Base-by-base conservation (phyloP, 768 basidiomycete genomes). In the Arthromyces matolae region DNA sequence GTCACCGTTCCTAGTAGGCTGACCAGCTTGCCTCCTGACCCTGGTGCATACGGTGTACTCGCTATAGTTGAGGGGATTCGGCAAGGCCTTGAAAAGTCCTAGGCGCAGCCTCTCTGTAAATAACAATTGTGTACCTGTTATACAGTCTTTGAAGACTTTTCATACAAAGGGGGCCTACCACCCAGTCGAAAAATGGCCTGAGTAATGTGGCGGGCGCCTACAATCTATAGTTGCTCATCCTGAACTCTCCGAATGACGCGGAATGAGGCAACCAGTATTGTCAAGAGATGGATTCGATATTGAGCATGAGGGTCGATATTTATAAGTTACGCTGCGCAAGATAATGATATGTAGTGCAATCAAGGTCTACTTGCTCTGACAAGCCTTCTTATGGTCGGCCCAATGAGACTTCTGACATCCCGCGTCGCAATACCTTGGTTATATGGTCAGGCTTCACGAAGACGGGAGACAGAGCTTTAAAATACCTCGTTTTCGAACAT, bases 31-130 rank as follows among this genome's bases (percentile, higher is more conserved):
- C 75, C 68, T 5, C 71, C 79, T 8, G 80, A 81, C 61, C 80
- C 80, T 18, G 79, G 79, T 19, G 79, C 79, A 5, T 78, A 75
- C 73, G 79, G 78, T 27, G 65, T 83, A 23, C 62, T 63, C 14
- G 64, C 66, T 24, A 53, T 77, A 38, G 46, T 73, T 31, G 63
- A 74, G 36, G 76, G n/a, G 76, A 1, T 64, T 76, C 27, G 42
- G 57, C 31, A 51, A 46, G 12, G 65, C 64, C 18, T 54, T 60
- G 18, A 19, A 28, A 36, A 5, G 10, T 37, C 32, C 9, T 25
- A 33, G 23, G 22, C 22, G 9, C 25, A 24, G 32, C 16, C n/a
- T n/a, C n/a, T n/a, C n/a, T n/a, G n/a, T n/a, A n/a, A n/a, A n/a
- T n/a, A n/a, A n/a, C n/a, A n/a, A n/a, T n/a, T n/a, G n/a, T n/a